Base-by-base conservation (phyloP, 2,329 filamentous ascomycete species). In the Colletotrichum graminicola region DNA sequence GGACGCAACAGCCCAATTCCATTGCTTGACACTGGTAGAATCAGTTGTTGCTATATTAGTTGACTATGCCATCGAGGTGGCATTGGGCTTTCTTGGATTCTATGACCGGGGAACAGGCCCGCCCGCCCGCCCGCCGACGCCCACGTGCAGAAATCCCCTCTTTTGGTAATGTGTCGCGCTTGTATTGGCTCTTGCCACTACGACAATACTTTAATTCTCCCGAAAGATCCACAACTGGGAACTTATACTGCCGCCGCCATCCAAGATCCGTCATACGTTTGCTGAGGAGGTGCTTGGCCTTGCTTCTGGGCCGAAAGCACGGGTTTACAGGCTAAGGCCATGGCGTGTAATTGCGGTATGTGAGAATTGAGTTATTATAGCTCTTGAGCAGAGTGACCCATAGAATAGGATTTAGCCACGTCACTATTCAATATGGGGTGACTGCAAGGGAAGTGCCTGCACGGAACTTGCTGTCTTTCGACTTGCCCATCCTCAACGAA, bases 321-420 rank as follows among this genome's bases (percentile, higher is more conserved):
- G 4, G 45, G 10, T 23, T 8, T 6, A 5, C 45, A 49, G 3
- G 5, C 8, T 2, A 23, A 12, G n/a, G 45, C 45, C n/a, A 26
- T n/a, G 11, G 11, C 10, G 4, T 49, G 45, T n/a, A 49, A 23
- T 23, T 11, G 11, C n/a, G 2, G 8, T 39, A 16, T 3, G 36
- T 39, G 12, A 12, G 36, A 39, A 14, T 14, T 39, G 36, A 10
- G 36, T 39, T 14, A 5, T 14, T 12, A 10, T 5, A 47, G 21
- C 45, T n/a, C n/a, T 23, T 23, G 21, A n/a, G n/a, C n/a, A 23
- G n/a, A 12, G 23, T 5, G 4, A 12, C 26, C 6, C 3, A 26
- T 14, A 26, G 0, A 0, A 16, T 14, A 26, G 0, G 0, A 16
- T 49, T 49, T 14, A 14, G n/a, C 1, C 4, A 23, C 5, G 18